Evolutionary conservation across 129 eudicot species (phyloP), one percentile per base, ranked within the genome.

Genomic region (Logfia minima): DNA sequence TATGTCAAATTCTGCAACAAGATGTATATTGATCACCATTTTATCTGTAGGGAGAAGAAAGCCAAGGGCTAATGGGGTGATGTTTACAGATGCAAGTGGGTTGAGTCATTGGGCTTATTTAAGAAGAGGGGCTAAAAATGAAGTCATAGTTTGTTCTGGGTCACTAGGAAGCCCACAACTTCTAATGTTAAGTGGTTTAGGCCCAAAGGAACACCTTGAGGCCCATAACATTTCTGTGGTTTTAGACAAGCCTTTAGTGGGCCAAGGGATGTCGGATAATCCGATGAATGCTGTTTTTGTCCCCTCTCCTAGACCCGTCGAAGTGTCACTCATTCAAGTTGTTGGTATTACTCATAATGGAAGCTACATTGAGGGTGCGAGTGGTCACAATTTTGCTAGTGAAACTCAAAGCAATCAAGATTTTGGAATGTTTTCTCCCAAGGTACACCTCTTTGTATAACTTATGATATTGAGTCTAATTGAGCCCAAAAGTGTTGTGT

Each of bases 91-190:
- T 81, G 85, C 85, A 76, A 48, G 29, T 72, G 94, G 97, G 21
- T 5, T 52, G 8, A 78, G 58, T 59, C 99, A 94, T 87, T 83
- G 66, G 79, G 99, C 94, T 68, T 91, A 86, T 53, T 53, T 94
- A 41, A 87, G 66, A 4, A 72, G 16, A 4, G 93, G 94, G 51
- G 26, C 83, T 3, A 80, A 76, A 35, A 94, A 86, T 81, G 99
- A 94, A 81, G 32, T 94, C 1, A 89, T 91, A 24, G 66, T 94
- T 52, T 84, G 96, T 32, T 86, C 97, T 1, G 99, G 99, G 35
- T 89, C 97, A 71, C 51, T 94, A 29, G 97, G 97, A 21, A 94
- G 99, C 88, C 97, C 99, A 78, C 97, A 94, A 39, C 77, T 94
- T 2, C 39, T 94, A 48, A 91, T 94, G 97, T 76, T 94, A 60